Percentiles rank a stretch among this genome's conserved stretches.
phyloP scores from a whole-genome alignment of 192 early-diverging fungal species.

The Coemansia sp. region DNA sequence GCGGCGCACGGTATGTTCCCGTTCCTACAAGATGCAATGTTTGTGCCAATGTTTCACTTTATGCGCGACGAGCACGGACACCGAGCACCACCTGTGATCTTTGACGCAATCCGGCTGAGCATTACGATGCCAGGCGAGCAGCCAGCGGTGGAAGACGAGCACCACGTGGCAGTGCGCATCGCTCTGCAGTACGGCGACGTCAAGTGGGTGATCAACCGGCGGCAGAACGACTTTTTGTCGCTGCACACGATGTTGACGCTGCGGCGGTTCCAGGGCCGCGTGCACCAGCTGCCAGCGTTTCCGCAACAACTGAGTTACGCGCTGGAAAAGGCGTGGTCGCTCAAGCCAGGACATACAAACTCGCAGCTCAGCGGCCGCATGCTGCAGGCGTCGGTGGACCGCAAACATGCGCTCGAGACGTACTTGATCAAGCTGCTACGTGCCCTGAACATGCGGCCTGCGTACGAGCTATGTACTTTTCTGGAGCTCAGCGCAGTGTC shows the following conservation, averaged over 20 bases:
- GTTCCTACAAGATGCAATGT: constrained; percentile 55
- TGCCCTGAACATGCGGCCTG: constrained; percentile 59
- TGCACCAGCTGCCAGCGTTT: constrained; percentile 45
- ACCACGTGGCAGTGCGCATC: constrained; percentile 67
- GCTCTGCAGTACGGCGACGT: constrained; percentile 74
- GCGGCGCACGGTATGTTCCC: constrained; percentile 44
- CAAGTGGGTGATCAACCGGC: constrained; percentile 71
- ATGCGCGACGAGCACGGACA: constrained; percentile 55
- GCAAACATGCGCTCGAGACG: constrained; percentile 60
- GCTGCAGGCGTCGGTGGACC: constrained; percentile 46
- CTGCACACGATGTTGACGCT: constrained; percentile 63
- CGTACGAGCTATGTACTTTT: constrained; percentile 74
- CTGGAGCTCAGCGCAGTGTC: constrained; percentile 71
- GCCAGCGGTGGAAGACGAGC: constrained; percentile 5
- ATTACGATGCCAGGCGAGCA: constrained; percentile 20
- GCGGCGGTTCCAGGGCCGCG: constrained; percentile 50
- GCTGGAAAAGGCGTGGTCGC: constrained; percentile 33
- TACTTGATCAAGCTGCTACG: constrained; percentile 64
- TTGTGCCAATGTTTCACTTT: constrained; percentile 55
- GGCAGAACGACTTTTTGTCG: constrained; percentile 65
- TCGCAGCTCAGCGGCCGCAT: constrained; percentile 19
- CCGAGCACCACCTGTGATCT: constrained; percentile 54
- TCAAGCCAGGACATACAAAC: constrained; percentile 28
- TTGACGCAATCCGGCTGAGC: constrained; percentile 50
- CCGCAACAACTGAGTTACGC: constrained; percentile 50